Conservation (phyloP, 2,329 filamentous ascomycete genomes). For the Epichloe baconii region DNA sequence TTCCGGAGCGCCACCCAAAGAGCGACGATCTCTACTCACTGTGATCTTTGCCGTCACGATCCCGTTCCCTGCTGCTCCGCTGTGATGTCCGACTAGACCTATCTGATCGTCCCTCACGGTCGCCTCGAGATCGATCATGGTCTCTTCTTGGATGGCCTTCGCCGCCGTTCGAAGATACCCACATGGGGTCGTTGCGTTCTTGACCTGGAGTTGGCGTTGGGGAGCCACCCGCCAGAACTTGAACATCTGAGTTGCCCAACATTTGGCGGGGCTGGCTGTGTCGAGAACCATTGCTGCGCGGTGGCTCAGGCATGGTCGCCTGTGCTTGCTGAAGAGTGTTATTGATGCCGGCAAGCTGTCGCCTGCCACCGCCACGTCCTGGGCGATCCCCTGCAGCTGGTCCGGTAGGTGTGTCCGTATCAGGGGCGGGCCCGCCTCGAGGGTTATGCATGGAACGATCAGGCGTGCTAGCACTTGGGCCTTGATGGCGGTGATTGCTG, state of each 20-base stretch:
- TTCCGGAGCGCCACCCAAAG: constrained; percentile 19
- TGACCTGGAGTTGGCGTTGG: constrained; percentile 34
- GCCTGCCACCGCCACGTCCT: constrained; percentile 27
- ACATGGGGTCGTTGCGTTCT: constrained; percentile 33
- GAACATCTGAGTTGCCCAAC: constrained; percentile 40
- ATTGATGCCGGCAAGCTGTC: constrained; percentile 48
- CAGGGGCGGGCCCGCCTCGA: constrained; percentile 10
- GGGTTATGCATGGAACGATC: constrained; percentile 10
- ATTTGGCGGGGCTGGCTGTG: constrained; percentile 25
- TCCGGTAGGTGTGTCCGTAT: constrained; percentile 21
- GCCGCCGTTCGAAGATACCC: constrained; percentile 19
- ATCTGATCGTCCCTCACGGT: constrained; percentile 29
- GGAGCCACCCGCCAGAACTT: constrained; percentile 43
- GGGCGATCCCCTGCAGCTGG: constrained; percentile 23
- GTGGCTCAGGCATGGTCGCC: constrained; percentile 25
- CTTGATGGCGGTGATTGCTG: constrained; percentile 16
- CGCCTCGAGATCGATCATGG: constrained; percentile 30
- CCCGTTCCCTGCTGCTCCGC: constrained; percentile 38
- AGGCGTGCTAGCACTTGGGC: constrained; percentile 14
- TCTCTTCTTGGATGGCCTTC: constrained; percentile 18
- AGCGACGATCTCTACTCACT: constrained; percentile 33
- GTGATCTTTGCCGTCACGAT: constrained; percentile 32
- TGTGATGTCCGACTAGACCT: constrained; percentile 28
- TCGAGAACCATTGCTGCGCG: constrained; percentile 22
- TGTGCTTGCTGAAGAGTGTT: constrained; percentile 41